Conservation (phyloP, 768 basidiomycete species). For the Macrolepiota fuliginosa region DNA sequence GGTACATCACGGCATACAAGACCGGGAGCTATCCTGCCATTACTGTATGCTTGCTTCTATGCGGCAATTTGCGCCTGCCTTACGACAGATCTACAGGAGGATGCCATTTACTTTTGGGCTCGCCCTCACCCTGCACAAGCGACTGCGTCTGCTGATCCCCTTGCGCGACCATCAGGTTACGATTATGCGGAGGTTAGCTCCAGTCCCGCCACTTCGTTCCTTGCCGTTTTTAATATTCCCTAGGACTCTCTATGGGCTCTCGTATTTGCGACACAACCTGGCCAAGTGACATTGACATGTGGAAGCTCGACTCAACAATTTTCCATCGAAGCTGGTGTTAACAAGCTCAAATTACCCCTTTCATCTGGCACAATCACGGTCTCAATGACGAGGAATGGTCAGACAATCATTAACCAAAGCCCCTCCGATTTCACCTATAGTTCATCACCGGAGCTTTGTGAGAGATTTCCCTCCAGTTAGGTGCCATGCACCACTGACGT, state of each 20-base stretch:
- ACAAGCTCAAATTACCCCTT: slow-evolving; percentile 59
- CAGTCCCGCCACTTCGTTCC: not conserved
- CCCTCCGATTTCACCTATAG: slow-evolving; percentile 42
- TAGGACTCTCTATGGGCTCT: slow-evolving; percentile 67
- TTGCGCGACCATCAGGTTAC: slow-evolving; percentile 47
- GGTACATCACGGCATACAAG: slow-evolving; percentile 68
- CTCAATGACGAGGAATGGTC: slow-evolving; percentile 47
- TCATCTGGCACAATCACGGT: slow-evolving; percentile 57
- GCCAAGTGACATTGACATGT: slow-evolving; percentile 49
- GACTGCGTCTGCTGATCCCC: slow-evolving; percentile 36
- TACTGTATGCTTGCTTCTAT: slow-evolving; percentile 39
- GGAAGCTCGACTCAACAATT: slow-evolving; percentile 38
- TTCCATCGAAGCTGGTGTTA: slow-evolving; percentile 50
- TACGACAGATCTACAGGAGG: slow-evolving; percentile 29
- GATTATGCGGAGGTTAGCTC: slow-evolving; percentile 45
- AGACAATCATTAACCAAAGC: slow-evolving; percentile 47
- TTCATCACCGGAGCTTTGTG: slow-evolving; percentile 34
- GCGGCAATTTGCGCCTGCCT: not conserved
- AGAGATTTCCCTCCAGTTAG: slow-evolving; percentile 12
- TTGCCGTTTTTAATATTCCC: not conserved
- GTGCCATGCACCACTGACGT: slow-evolving; percentile 11
- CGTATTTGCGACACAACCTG: slow-evolving; percentile 52
- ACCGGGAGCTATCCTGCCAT: slow-evolving; percentile 61
- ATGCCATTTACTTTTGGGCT: slow-evolving; percentile 56
- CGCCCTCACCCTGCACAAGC: slow-evolving; percentile 62